Percentiles rank a stretch among this genome's conserved stretches.
Evolutionary conservation across 306 rosid genomes (phyloP).

Genomic region (Morella rubra): DNA sequence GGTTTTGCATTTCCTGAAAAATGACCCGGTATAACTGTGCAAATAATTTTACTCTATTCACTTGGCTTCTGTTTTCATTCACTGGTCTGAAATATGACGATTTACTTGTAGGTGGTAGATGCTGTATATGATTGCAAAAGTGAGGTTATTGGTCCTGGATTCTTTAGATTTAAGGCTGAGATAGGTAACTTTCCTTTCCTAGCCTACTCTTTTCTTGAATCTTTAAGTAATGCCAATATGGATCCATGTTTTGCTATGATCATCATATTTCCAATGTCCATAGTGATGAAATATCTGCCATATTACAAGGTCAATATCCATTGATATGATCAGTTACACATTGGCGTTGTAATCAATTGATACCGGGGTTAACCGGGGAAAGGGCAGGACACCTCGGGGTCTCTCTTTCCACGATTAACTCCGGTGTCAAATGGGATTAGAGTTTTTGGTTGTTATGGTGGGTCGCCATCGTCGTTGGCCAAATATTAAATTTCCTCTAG

Average conservation of each 20-base stretch:
- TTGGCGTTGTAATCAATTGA: neutral
- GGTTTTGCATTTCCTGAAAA: constrained; percentile 83
- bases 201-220: constrained; percentile 16
- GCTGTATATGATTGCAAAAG: constrained; percentile 95
- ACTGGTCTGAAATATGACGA: constrained; percentile 19
- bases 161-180: constrained; percentile 96
- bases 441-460: too few relatives aligned
- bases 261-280: constrained; percentile 9
- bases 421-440: too few relatives aligned
- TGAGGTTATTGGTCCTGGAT: constrained; percentile 99
- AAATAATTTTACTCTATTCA: constrained; percentile 15
- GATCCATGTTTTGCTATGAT: neutral
- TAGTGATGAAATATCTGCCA: constrained; percentile 6
- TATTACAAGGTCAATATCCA: neutral
- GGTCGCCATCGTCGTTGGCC: too few relatives aligned
- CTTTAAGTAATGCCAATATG: neutral
- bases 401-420: too few relatives aligned
- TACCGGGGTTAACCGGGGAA: too few relatives aligned
- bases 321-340: neutral
- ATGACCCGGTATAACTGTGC: constrained; percentile 69
- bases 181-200: constrained; percentile 57
- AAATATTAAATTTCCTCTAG: too few relatives aligned
- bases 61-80: constrained; percentile 23
- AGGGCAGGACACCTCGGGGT: too few relatives aligned
- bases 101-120: constrained; percentile 73